Evolutionary conservation across 768 basidiomycete species (phyloP).

Genomic region (Termitomyces sp.): DNA sequence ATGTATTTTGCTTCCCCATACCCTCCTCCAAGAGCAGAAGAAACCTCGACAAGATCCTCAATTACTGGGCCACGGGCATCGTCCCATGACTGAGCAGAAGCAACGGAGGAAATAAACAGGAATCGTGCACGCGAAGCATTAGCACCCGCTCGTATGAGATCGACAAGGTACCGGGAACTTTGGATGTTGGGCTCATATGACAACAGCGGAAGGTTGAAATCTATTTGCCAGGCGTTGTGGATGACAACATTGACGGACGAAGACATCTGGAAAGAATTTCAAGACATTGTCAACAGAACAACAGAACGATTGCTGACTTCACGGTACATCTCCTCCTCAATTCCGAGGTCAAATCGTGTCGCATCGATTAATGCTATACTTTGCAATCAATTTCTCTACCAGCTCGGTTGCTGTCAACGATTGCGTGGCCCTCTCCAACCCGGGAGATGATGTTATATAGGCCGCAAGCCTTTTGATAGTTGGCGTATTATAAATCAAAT

Average conservation of each 20-base stretch:
- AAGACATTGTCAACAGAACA: not conserved
- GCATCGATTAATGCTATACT: no score
- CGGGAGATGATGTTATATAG: not conserved
- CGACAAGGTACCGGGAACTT: not conserved
- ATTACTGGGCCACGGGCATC: not conserved
- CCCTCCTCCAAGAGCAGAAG: not conserved
- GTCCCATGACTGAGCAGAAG: not conserved
- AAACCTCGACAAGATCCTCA: not conserved
- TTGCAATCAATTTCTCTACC: no score
- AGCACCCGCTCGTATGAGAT: not conserved
- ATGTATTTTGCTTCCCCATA: slow-evolving; percentile 3
- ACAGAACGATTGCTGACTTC: not conserved
- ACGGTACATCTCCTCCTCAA: not conserved
- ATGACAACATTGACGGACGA: not conserved
- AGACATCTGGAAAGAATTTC: not conserved
- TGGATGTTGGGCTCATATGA: not conserved
- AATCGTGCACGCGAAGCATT: not conserved
- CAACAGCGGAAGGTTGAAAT: not conserved
- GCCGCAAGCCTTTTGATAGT: not conserved
- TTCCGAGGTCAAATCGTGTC: not conserved
- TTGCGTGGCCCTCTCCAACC: no score
- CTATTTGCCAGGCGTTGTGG: slow-evolving; percentile 1
- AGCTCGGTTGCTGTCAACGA: no score
- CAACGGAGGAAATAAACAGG: not conserved
- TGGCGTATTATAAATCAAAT: not conserved